Evolutionary conservation across 805 yeast genomes (phyloP).

Genomic region (Monosporozyma yasuniensis): DNA sequence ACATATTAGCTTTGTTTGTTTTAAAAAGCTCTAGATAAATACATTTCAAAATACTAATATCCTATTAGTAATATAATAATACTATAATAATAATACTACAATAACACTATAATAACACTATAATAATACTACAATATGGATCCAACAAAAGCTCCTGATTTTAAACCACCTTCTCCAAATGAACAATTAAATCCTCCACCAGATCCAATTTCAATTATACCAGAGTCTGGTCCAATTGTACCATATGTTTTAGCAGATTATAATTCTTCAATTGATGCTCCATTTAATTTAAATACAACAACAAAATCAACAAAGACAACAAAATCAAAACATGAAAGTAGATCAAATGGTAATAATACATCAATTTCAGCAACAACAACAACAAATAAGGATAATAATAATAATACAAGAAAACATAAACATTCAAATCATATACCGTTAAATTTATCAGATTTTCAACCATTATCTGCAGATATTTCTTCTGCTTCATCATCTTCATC

Average conservation of each 20-base stretch:
- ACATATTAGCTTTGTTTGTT: too few relatives aligned
- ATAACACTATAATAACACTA: too few relatives aligned
- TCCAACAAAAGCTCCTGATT: slow-evolving; percentile 86
- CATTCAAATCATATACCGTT: slow-evolving; percentile 37
- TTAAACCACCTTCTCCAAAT: slow-evolving; percentile 72
- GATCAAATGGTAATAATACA: not conserved
- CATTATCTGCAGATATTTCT: slow-evolving; percentile 38
- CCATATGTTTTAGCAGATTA: slow-evolving; percentile 71
- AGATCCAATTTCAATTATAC: slow-evolving; percentile 60
- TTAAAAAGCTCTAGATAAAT: too few relatives aligned
- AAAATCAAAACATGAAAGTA: slow-evolving; percentile 2
- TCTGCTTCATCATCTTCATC: slow-evolving; percentile 15
- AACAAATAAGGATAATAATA: not conserved
- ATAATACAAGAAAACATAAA: not conserved
- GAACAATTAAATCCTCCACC: slow-evolving; percentile 53
- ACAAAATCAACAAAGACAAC: slow-evolving; percentile 3
- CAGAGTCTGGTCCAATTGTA: slow-evolving; percentile 67
- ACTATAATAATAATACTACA: too few relatives aligned
- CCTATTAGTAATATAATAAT: too few relatives aligned
- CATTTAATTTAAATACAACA: slow-evolving; percentile 25
- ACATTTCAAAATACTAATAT: too few relatives aligned
- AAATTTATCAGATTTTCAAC: slow-evolving; percentile 50
- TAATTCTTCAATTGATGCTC: slow-evolving; percentile 65
- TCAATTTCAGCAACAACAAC: not conserved
- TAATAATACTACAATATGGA: slow-evolving; percentile 48